Base-by-base conservation (phyloP, 140 eudicot genomes). In the Ambrosia hybrid region DNA sequence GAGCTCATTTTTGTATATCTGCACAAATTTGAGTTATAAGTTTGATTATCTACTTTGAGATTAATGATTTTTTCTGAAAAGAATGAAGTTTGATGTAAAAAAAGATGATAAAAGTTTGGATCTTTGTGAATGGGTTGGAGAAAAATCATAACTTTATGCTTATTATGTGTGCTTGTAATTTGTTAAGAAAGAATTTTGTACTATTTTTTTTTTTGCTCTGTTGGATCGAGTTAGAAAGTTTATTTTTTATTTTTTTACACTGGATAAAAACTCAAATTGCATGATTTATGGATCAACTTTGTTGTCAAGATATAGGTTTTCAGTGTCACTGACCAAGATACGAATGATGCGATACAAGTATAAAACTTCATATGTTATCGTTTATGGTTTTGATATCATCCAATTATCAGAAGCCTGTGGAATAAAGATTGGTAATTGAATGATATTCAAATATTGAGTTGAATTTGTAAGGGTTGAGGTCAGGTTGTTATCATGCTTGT, bases 71-170 rank as follows among this genome's bases (percentile, higher is more conserved):
- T 48, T 48, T n/a, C 13, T 48, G 2, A 53, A 21, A 21, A 21
- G 30, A 21, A 21, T 48, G 53, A 48, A 48, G 9, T 48, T 48
- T 48, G 53, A n/a, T 48, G 30, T 21, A 21, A 10, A 53, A 5
- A 49, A 51, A 13, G 12, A 4, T 21, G 30, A 70, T 70, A n/a
- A 11, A 16, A 39, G 67, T 56, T 17, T 55, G 67, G 57, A 71
- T 43, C 14, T 71, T 71, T 58, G 65, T 43, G 41, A 39, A 9
- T 39, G 39, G 37, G 8, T 55, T 36, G 13, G 9, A 12, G 39
- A 43, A 12, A 58, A n/a, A 57, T 39, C 2, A 2, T 41, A 38
- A 71, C 67, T 39, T 51, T 52, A 34, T 51, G 62, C 14, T 33
- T 51, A 41, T 10, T 10, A 12, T 3, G 16, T 65, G 36, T 14